Evolutionary conservation across 2,329 filamentous ascomycete species (phyloP).

Genomic region (Talaromyces sp.): DNA sequence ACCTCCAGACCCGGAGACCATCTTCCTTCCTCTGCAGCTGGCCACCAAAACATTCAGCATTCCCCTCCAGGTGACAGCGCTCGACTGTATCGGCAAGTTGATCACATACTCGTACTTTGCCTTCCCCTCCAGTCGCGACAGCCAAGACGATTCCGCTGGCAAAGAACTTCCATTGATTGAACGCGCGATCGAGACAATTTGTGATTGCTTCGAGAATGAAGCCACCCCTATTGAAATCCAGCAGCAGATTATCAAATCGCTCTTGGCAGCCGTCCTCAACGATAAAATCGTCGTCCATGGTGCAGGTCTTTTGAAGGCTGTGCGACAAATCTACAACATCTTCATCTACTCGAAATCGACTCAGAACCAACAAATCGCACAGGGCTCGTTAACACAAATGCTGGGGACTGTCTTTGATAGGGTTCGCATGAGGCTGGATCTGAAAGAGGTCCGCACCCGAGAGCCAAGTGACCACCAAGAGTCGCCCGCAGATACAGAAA

Average conservation of each 20-base stretch:
- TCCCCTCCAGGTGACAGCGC: constrained; percentile 77
- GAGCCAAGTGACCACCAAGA: constrained; percentile 30
- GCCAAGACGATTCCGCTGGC: constrained; percentile 22
- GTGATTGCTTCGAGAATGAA: constrained; percentile 97
- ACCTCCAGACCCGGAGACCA: constrained; percentile 80
- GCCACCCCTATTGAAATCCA: constrained; percentile 88
- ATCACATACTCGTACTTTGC: constrained; percentile 99
- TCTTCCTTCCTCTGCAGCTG: constrained; percentile 85
- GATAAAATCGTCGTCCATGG: constrained; percentile 99
- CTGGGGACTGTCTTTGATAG: constrained; percentile 96
- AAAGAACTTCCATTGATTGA: constrained; percentile 77
- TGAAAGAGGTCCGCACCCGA: constrained; percentile 71
- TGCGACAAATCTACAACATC: constrained; percentile 98
- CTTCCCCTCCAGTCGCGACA: constrained; percentile 48
- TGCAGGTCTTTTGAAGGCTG: constrained; percentile 89
- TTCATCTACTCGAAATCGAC: constrained; percentile 92
- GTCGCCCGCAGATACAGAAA: constrained; percentile 31
- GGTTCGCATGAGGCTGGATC: constrained; percentile 77
- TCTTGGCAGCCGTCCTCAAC: constrained; percentile 90
- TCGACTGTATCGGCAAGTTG: constrained; percentile 97
- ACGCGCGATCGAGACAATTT: constrained; percentile 97
- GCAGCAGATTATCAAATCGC: constrained; percentile 95
- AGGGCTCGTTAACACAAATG: constrained; percentile 97
- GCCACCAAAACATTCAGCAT: constrained; percentile 84
- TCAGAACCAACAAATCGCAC: constrained; percentile 92